Evolutionary conservation across 805 yeast species (phyloP), one percentile per base, ranked within the genome.

Genomic region (Debaryomyces castellii): DNA sequence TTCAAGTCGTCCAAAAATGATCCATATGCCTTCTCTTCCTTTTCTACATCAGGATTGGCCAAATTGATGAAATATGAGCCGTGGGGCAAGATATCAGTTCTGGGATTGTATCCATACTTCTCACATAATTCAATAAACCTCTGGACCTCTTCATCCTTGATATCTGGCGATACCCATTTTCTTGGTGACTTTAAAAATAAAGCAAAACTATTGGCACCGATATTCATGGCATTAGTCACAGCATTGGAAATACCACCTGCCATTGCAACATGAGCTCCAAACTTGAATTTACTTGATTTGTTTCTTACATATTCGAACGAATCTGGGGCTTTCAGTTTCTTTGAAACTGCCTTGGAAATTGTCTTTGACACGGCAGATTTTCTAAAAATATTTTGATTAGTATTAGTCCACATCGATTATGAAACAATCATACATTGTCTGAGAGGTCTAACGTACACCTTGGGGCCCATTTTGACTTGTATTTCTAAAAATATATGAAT

Each of bases 61-160:
- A 94, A 67, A 61, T 94, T 94, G 60, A 94, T 91, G 56, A 94
- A 83, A 62, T 91, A 94, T 20, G 96, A 89, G 1, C 97, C 98
- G 64, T 94, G 99, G 0, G 99, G 98, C 40, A 94, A 73, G 41
- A 89, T 77, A 58, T 91, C 96, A 2, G 84, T 85, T 45, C 77
- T 60, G 3, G 96, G 85, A 60, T 89, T 78, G 63, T 82, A 91
- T 1, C 83, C 80, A 59, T 75, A 74, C 45, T 79, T 66, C 44
- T 74, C 67, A 60, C 97, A 89, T 17, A 81, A 69, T 5, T 70
- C 68, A 50, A 76, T 77, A 67, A 94, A 94, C 50, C 81, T 78
- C 3, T 60, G 63, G 9, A 85, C 83, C 60, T 89, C 96, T 20
- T 80, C 84, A 14, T 74, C 74, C 11, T 83, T 75, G 50, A 83